Evolutionary conservation across 768 basidiomycete species (phyloP).

Genomic region (Pholiota conissans): DNA sequence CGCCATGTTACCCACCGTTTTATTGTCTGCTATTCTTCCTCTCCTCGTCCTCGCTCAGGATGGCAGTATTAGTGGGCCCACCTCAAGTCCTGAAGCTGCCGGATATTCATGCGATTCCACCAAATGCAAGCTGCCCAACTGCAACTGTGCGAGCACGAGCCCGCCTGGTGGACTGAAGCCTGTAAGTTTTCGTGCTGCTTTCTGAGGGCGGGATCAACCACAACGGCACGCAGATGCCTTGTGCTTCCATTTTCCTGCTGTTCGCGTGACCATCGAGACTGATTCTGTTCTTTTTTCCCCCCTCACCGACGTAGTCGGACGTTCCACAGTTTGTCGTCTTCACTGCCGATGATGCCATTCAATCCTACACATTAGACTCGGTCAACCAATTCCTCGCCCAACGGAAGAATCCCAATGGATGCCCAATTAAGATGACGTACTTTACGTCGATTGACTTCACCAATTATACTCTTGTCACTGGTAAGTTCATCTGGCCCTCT

Average conservation of each 20-base stretch:
- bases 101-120: constrained; percentile 71
- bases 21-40: constrained; percentile 23
- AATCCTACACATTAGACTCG: constrained; percentile 73
- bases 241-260: neutral
- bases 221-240: neutral
- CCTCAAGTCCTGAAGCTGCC: constrained; percentile 51
- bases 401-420: constrained; percentile 77
- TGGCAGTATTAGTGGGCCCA: constrained; percentile 54
- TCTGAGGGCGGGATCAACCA: neutral
- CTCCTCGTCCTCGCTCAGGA: constrained; percentile 47
- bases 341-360: constrained; percentile 77
- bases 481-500: constrained; percentile 23
- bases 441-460: constrained; percentile 72
- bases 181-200: constrained; percentile 39
- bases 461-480: constrained; percentile 72
- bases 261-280: neutral
- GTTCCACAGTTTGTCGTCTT: constrained; percentile 71
- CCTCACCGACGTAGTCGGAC: constrained; percentile 39
- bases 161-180: constrained; percentile 72
- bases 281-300: constrained; percentile 4
- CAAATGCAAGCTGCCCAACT: constrained; percentile 66
- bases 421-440: constrained; percentile 75
- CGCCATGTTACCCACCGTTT: neutral
- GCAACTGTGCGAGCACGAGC: constrained; percentile 70
- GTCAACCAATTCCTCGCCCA: constrained; percentile 76